A percentile compares a stretch with the other conserved stretches of the same genome.
These are phyloP conservation scores for Coccomyxa sp. DNA, from an alignment of 139 green algal species.

Conservation along the genomic window DNA sequence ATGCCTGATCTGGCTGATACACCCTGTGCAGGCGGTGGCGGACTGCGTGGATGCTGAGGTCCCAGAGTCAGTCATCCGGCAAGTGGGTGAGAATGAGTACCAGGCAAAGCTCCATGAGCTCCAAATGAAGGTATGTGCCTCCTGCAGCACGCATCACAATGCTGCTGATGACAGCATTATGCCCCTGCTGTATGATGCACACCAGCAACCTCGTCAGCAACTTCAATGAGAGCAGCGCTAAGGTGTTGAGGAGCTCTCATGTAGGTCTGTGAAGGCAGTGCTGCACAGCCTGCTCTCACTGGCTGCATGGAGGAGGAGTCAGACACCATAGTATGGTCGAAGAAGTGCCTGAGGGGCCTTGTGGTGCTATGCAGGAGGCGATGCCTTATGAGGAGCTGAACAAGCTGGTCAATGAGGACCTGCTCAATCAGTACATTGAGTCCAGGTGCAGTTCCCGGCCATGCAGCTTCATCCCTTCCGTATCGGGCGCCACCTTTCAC, in stretches of 20 bases:
- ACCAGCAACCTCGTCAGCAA: background rate
- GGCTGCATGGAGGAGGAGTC: background rate
- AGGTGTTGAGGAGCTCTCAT: background rate
- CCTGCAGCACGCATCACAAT: background rate
- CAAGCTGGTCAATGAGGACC: constrained; percentile 38
- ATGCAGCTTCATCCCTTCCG: background rate
- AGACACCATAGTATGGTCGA: background rate
- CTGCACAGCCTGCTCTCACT: background rate
- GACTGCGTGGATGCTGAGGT: constrained; percentile 25
- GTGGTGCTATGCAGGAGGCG: constrained; percentile 8
- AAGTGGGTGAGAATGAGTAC: constrained; percentile 44
- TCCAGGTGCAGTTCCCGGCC: background rate
- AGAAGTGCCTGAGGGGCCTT: background rate
- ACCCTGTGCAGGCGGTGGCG: constrained; percentile 30
- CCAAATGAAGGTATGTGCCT: constrained; percentile 8
- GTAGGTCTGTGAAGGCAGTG: background rate
- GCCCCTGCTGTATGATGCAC: no score
- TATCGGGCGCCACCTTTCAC: background rate
- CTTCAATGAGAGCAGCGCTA: background rate
- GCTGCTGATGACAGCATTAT: background rate
- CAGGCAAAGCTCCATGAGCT: constrained; percentile 24
- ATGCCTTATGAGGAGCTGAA: constrained; percentile 35
- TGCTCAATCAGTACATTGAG: constrained; percentile 12
- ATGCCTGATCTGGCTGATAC: no score
- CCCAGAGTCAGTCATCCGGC: constrained; percentile 34